Conservation (phyloP, 1,284 basidiomycete genomes). For the Ceratobasidium theobromae region DNA sequence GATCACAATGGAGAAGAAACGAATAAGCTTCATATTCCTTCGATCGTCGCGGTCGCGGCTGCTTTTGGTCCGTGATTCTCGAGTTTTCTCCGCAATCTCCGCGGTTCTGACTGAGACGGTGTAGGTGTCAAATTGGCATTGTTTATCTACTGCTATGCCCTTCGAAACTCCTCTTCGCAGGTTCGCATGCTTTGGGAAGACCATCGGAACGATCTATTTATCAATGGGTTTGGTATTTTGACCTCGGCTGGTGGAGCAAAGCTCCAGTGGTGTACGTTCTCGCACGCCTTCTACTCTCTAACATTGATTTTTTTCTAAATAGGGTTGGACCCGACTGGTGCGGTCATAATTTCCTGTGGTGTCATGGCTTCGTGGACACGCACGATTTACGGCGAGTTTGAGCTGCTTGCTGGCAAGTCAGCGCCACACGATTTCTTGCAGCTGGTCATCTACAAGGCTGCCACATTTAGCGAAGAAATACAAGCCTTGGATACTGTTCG, state of each 20-base stretch:
- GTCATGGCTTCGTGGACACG: slow-evolving; percentile 80
- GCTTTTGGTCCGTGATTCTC: slow-evolving; percentile 63
- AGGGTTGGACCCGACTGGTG: slow-evolving; percentile 82
- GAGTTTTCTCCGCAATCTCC: background rate
- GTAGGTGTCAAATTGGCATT: slow-evolving; percentile 80
- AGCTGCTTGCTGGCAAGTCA: slow-evolving; percentile 85
- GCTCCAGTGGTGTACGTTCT: slow-evolving; percentile 72
- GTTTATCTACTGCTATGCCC: slow-evolving; percentile 83
- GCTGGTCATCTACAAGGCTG: slow-evolving; percentile 89
- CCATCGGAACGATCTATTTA: slow-evolving; percentile 86
- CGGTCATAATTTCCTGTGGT: slow-evolving; percentile 75
- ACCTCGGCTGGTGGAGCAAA: slow-evolving; percentile 91
- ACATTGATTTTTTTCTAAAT: slow-evolving; percentile 15
- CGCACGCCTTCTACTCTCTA: background rate
- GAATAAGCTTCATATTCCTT: slow-evolving; percentile 75
- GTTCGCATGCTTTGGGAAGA: slow-evolving; percentile 95
- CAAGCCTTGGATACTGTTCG: slow-evolving; percentile 85
- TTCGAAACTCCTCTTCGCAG: slow-evolving; percentile 81
- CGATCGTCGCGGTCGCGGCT: slow-evolving; percentile 77
- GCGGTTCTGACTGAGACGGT: slow-evolving; percentile 14
- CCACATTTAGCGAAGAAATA: slow-evolving; percentile 85
- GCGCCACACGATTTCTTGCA: slow-evolving; percentile 90
- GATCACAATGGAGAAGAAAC: slow-evolving; percentile 57
- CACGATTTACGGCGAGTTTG: slow-evolving; percentile 81
- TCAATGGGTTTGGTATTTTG: slow-evolving; percentile 81